Conservation (phyloP, 176 grass and related monocot species). For the Musa itinerans region DNA sequence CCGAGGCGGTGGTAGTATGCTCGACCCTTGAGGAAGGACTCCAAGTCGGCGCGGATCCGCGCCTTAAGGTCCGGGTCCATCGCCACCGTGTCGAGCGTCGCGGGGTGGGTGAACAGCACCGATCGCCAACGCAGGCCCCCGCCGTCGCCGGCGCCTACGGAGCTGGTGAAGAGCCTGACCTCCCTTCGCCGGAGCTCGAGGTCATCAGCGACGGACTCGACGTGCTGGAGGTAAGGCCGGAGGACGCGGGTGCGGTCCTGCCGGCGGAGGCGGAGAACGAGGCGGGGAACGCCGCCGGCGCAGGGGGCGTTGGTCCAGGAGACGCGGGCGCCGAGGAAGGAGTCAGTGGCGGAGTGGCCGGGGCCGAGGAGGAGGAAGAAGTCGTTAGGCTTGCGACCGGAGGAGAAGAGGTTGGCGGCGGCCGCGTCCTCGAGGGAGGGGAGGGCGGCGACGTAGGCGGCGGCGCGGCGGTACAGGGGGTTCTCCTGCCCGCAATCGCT, state of each 20-base stretch:
- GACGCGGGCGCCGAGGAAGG: constrained; percentile 67
- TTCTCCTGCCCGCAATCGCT: constrained; percentile 41
- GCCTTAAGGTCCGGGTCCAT: constrained; percentile 78
- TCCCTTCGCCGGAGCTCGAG: constrained; percentile 54
- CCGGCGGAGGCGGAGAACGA: constrained; percentile 70
- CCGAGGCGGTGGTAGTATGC: constrained; percentile 78
- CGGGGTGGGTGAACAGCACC: constrained; percentile 65
- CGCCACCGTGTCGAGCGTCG: constrained; percentile 71
- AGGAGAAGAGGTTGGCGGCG: constrained; percentile 59
- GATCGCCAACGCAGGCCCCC: constrained; percentile 26
- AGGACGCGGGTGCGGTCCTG: constrained; percentile 78
- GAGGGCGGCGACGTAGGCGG: constrained; percentile 58
- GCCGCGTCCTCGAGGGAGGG: constrained; percentile 64
- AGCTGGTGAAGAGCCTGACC: constrained; percentile 40
- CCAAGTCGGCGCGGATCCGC: constrained; percentile 57
- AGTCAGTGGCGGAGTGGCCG: constrained; percentile 46
- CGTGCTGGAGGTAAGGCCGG: constrained; percentile 73
- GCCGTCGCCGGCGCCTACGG: background rate
- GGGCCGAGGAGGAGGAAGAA: constrained; percentile 58
- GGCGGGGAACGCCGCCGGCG: constrained; percentile 3
- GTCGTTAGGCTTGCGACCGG: constrained; percentile 57
- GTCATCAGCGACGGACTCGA: constrained; percentile 82
- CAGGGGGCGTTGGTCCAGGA: constrained; percentile 45
- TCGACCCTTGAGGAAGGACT: constrained; percentile 72
- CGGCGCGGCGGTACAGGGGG: constrained; percentile 75